A percentile compares a stretch with the other conserved stretches of the same genome.
Conservation (phyloP, 192 early-diverging fungal genomes). For the Allomyces macrogynus region DNA sequence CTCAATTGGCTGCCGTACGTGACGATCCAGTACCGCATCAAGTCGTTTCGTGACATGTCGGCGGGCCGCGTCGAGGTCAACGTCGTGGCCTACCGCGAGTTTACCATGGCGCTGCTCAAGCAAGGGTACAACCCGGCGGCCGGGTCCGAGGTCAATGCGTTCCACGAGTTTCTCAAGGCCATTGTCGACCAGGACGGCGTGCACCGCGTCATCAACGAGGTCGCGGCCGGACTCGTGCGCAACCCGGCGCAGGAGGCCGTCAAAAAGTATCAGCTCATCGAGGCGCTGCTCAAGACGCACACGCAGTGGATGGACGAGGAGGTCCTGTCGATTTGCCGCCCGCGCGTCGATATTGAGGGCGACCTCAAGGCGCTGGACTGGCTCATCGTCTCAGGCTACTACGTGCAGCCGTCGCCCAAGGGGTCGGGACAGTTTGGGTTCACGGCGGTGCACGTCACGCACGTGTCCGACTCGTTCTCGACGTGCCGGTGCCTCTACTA, state of each 20-base stretch:
- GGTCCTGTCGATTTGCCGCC: not conserved
- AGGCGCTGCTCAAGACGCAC: not conserved
- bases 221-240: not conserved
- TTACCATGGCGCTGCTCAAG: not conserved
- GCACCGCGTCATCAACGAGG: not conserved
- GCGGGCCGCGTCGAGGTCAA: slow-evolving; percentile 1
- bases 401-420: too few relatives aligned
- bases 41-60: not conserved
- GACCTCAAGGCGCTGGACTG: too few relatives aligned
- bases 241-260: not conserved
- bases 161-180: not conserved
- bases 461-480: too few relatives aligned
- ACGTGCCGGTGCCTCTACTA: too few relatives aligned
- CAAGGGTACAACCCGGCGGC: not conserved
- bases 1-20: not conserved
- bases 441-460: too few relatives aligned
- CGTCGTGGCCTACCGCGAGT: not conserved
- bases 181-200: not conserved
- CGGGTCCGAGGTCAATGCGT: not conserved
- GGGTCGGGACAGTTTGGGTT: too few relatives aligned
- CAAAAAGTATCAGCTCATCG: not conserved
- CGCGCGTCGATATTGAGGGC: too few relatives aligned
- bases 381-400: too few relatives aligned
- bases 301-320: not conserved
- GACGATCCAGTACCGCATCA: not conserved